Conservation (phyloP, 192 early-diverging fungal genomes). For the Umbelopsis isabellina region DNA sequence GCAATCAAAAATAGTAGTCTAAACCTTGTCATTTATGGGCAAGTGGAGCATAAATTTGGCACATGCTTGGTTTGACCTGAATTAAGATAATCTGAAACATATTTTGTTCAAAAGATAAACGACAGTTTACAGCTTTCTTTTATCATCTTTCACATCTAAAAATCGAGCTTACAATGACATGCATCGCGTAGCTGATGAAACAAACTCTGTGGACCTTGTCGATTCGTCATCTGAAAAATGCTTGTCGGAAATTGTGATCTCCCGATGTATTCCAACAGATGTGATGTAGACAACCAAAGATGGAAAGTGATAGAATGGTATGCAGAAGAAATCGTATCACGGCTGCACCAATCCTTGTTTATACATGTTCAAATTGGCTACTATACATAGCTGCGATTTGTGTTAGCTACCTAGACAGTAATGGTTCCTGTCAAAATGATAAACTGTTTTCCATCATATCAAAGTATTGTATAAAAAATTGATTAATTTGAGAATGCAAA, state of each 20-base stretch:
- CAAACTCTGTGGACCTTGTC: not conserved
- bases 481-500: not conserved
- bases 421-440: no score
- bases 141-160: not conserved
- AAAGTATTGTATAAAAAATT: not conserved
- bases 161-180: not conserved
- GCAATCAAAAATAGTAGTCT: slow-evolving; percentile 6
- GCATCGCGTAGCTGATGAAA: not conserved
- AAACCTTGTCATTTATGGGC: slow-evolving; percentile 19
- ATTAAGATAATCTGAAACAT: not conserved
- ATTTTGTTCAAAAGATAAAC: not conserved
- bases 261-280: not conserved
- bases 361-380: not conserved
- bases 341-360: not conserved
- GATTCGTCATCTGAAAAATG: slow-evolving; percentile 6
- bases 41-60: slow-evolving; percentile 4
- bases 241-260: slow-evolving; percentile 1
- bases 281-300: not conserved
- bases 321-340: not conserved
- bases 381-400: not conserved
- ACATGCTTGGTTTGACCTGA: slow-evolving; percentile 3
- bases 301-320: not conserved
- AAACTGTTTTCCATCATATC: not conserved
- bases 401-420: not conserved
- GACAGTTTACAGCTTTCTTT: not conserved